Conservation (phyloP, 768 basidiomycete species). For the Erythrobasidium yunnanense region DNA sequence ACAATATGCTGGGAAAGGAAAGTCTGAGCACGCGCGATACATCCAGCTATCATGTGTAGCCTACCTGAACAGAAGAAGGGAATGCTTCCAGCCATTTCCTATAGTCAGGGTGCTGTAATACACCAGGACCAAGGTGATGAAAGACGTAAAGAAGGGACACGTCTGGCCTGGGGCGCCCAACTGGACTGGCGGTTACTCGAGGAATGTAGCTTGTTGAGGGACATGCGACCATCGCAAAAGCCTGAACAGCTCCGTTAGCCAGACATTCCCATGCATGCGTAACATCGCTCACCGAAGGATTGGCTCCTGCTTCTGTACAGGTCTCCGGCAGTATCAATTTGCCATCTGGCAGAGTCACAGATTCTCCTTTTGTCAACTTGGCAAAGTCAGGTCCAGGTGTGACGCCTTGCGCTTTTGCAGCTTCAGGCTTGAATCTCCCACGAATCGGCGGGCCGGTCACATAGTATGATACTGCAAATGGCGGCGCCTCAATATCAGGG, state of each 20-base stretch:
- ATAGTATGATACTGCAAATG: slow-evolving; percentile 42
- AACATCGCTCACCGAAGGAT: slow-evolving; percentile 39
- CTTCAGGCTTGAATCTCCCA: slow-evolving; percentile 62
- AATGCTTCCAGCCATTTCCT: slow-evolving; percentile 62
- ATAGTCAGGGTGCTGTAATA: slow-evolving; percentile 62
- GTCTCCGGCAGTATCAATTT: slow-evolving; percentile 40
- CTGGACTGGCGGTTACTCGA: too few relatives aligned
- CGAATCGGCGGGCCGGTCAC: slow-evolving; percentile 46
- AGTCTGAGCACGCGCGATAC: neutral
- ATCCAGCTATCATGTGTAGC: slow-evolving; percentile 36
- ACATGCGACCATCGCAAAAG: too few relatives aligned
- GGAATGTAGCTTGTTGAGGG: too few relatives aligned
- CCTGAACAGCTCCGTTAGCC: too few relatives aligned
- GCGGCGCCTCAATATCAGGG: slow-evolving; percentile 24
- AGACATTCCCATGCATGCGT: too few relatives aligned
- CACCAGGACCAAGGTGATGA: slow-evolving; percentile 61
- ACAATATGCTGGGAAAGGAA: slow-evolving; percentile 56
- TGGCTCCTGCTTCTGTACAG: slow-evolving; percentile 37
- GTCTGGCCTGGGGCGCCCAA: too few relatives aligned
- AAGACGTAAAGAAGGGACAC: slow-evolving; percentile 40
- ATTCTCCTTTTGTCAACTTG: slow-evolving; percentile 55
- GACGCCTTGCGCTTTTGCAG: slow-evolving; percentile 57
- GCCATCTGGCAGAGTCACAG: slow-evolving; percentile 42
- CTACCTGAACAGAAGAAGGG: slow-evolving; percentile 52
- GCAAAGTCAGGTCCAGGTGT: slow-evolving; percentile 51